These are phyloP conservation scores for Globisporangium barbulae DNA, from an alignment of 352 stramenopile species.

Conservation along the genomic window DNA sequence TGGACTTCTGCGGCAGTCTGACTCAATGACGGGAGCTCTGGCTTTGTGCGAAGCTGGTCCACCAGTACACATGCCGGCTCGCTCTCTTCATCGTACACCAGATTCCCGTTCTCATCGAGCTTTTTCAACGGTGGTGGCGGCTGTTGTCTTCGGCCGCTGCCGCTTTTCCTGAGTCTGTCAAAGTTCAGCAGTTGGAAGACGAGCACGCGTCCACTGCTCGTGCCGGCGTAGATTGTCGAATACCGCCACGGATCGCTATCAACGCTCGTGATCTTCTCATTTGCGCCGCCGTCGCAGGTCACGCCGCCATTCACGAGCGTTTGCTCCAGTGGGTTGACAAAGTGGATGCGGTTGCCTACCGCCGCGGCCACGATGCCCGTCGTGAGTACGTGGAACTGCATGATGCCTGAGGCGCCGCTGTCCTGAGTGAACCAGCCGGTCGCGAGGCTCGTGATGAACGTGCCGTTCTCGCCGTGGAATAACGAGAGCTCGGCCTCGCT, in stretches of 20 bases:
- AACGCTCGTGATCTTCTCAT: constrained; percentile 28
- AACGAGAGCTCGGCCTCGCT: constrained; percentile 4
- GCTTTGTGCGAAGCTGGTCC: constrained; percentile 4
- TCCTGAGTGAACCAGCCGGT: background rate
- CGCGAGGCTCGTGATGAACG: constrained; percentile 12
- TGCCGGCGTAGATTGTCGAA: constrained; percentile 27
- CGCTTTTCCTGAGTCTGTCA: constrained; percentile 17
- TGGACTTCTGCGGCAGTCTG: background rate
- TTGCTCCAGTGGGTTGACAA: constrained; percentile 23
- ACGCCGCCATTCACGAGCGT: constrained; percentile 15
- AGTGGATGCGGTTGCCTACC: constrained; percentile 23
- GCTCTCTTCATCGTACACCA: background rate
- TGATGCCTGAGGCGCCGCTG: background rate
- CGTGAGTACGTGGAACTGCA: constrained; percentile 21
- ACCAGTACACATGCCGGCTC: constrained; percentile 13
- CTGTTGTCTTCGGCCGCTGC: background rate
- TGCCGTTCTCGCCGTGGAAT: constrained; percentile 20
- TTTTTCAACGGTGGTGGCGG: background rate
- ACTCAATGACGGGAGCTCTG: background rate
- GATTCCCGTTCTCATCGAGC: background rate
- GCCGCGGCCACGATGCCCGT: constrained; percentile 27
- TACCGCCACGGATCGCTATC: constrained; percentile 30
- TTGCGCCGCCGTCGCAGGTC: constrained; percentile 23
- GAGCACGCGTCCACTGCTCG: constrained; percentile 22
- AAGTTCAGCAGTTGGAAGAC: constrained; percentile 30